phyloP scores from a whole-genome alignment of 495 filamentous ascomycete species.

The Parathielavia hyrcaniae region DNA sequence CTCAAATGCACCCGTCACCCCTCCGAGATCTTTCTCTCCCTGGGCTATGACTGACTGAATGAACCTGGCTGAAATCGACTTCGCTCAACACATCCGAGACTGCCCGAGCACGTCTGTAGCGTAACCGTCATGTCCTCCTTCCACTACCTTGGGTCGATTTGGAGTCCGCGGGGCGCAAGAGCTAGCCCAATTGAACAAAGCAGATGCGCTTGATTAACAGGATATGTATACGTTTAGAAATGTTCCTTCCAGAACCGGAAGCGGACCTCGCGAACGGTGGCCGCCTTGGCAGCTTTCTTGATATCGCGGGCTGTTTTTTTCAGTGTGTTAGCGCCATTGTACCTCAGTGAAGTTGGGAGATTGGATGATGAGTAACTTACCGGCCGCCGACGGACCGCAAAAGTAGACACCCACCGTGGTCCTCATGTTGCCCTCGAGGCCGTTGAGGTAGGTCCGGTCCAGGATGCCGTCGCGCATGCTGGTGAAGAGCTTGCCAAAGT shows the following conservation, averaged over 20 bases:
- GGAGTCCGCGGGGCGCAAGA: no score
- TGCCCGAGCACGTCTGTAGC: no score
- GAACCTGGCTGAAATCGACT: no score
- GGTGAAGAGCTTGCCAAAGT: conserved; percentile 75
- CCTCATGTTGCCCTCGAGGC: conserved; percentile 62
- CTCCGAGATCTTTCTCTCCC: background rate
- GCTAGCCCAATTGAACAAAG: background rate
- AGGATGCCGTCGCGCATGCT: conserved; percentile 84
- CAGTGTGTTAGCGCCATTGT: conserved; percentile 27
- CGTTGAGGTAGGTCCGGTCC: conserved; percentile 76
- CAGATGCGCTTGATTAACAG: background rate
- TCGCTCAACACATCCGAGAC: no score
- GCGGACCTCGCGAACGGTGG: conserved; percentile 67
- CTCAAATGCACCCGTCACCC: background rate
- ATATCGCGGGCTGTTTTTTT: conserved; percentile 77
- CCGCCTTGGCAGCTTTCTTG: conserved; percentile 64
- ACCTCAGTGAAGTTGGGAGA: background rate
- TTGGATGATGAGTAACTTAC: conserved; percentile 32
- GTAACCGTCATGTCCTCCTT: no score
- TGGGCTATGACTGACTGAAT: no score
- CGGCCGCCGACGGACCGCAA: conserved; percentile 61
- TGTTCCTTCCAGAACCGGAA: conserved; percentile 99
- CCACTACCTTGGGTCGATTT: no score
- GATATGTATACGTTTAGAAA: conserved; percentile 41
- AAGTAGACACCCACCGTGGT: conserved; percentile 97